Evolutionary conservation across 805 yeast species (phyloP).

Genomic region (Candida namnaoensis): DNA sequence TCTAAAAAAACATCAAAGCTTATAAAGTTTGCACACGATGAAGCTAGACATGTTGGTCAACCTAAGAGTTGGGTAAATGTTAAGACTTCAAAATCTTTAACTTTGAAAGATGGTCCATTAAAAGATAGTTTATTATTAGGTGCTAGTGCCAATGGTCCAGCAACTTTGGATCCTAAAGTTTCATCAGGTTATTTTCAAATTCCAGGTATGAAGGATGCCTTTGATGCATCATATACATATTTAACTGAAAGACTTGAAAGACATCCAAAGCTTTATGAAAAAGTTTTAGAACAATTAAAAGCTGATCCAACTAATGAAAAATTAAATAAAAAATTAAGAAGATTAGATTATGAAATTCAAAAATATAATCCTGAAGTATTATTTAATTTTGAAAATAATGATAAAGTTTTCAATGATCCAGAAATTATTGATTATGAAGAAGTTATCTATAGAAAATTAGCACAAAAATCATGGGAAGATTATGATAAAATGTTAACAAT

Average conservation of each 20-base stretch:
- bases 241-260: constrained; percentile 41
- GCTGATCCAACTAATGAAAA: constrained; percentile 2
- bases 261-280: constrained; percentile 29
- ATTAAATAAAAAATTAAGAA: constrained; percentile 11
- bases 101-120: constrained; percentile 15
- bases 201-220: constrained; percentile 70
- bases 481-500: constrained; percentile 68
- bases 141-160: constrained; percentile 37
- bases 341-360: constrained; percentile 54
- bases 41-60: not conserved
- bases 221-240: constrained; percentile 56
- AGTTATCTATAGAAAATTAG: constrained; percentile 73
- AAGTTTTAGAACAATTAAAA: constrained; percentile 20
- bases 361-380: constrained; percentile 76
- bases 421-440: constrained; percentile 52
- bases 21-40: not conserved
- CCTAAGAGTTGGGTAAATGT: constrained; percentile 21
- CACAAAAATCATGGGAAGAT: constrained; percentile 64
- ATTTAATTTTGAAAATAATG: constrained; percentile 46
- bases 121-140: constrained; percentile 26
- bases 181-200: constrained; percentile 48
- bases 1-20: not conserved
- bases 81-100: constrained; percentile 18
- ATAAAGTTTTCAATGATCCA: constrained; percentile 27
- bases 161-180: constrained; percentile 33